Conservation (phyloP, 1,284 basidiomycete genomes). For the Cutaneotrichosporon sp. region DNA sequence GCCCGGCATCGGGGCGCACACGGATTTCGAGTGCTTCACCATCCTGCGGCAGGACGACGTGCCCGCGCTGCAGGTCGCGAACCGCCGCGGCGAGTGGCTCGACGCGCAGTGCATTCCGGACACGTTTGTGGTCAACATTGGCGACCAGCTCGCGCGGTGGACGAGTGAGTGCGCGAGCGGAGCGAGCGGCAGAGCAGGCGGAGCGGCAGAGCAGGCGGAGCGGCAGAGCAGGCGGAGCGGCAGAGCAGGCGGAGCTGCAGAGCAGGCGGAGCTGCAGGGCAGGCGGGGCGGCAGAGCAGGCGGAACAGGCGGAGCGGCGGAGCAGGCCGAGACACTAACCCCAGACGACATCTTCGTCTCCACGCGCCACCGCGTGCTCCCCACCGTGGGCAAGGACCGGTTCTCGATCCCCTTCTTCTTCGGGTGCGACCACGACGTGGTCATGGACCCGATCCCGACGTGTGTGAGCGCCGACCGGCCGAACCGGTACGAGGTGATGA, state of each 20-base stretch:
- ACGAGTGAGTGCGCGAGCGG: slow-evolving; percentile 78
- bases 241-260: too few species aligned
- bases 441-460: slow-evolving; percentile 61
- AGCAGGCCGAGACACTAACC: too few species aligned
- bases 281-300: too few species aligned
- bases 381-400: slow-evolving; percentile 66
- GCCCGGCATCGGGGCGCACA: slow-evolving; percentile 69
- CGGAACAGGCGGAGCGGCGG: too few species aligned
- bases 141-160: slow-evolving; percentile 83
- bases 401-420: slow-evolving; percentile 73
- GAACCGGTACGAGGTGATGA: slow-evolving; percentile 61
- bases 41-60: slow-evolving; percentile 65
- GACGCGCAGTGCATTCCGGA: slow-evolving; percentile 64
- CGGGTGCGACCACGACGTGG: slow-evolving; percentile 47
- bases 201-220: too few species aligned
- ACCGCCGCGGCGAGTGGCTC: slow-evolving; percentile 64
- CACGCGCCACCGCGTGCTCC: slow-evolving; percentile 78
- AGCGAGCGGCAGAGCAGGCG: too few species aligned
- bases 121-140: slow-evolving; percentile 74
- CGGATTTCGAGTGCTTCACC: slow-evolving; percentile 63
- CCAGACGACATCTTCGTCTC: slow-evolving; percentile 84
- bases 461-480: slow-evolving; percentile 67
- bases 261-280: too few species aligned
- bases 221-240: too few species aligned
- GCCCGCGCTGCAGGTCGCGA: slow-evolving; percentile 65